Conservation (phyloP, 2,329 filamentous ascomycete species). For the Clonostachys sp. region DNA sequence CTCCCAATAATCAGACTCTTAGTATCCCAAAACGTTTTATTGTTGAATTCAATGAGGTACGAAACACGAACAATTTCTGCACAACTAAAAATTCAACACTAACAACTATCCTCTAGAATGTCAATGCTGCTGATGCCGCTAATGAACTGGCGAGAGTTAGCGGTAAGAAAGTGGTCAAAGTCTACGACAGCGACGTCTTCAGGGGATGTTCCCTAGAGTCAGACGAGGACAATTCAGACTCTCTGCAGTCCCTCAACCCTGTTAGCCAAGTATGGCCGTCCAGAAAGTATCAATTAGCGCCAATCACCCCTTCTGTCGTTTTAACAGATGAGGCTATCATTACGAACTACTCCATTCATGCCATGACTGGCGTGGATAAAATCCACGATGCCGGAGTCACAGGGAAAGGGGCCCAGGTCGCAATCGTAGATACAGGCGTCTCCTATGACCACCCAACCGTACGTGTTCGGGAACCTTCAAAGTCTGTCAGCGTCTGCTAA, state of each 20-base stretch:
- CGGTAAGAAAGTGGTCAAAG: conserved; percentile 1
- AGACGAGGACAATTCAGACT: conserved; percentile 7
- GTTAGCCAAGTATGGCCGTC: conserved; percentile 8
- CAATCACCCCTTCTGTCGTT: not conserved
- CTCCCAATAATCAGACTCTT: too few relatives aligned
- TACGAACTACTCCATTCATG: conserved; percentile 6
- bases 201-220: conserved; percentile 7
- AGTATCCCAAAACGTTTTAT: not conserved
- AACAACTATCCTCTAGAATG: not conserved
- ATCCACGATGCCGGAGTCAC: conserved; percentile 12
- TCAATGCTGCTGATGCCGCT: conserved; percentile 1
- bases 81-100: not conserved
- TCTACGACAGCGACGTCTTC: conserved; percentile 2
- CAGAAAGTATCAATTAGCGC: not conserved
- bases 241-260: conserved; percentile 6
- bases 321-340: not conserved
- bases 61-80: not conserved
- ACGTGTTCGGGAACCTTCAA: not conserved
- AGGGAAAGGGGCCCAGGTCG: conserved; percentile 15
- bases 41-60: not conserved
- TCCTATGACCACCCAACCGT: conserved; percentile 12
- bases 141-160: not conserved
- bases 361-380: conserved; percentile 13
- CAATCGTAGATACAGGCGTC: conserved; percentile 17
- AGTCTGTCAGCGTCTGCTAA: not conserved